Evolutionary conservation across 2,329 filamentous ascomycete genomes (phyloP), one percentile per base, ranked within the genome.

Genomic region (Penicillium sp.): DNA sequence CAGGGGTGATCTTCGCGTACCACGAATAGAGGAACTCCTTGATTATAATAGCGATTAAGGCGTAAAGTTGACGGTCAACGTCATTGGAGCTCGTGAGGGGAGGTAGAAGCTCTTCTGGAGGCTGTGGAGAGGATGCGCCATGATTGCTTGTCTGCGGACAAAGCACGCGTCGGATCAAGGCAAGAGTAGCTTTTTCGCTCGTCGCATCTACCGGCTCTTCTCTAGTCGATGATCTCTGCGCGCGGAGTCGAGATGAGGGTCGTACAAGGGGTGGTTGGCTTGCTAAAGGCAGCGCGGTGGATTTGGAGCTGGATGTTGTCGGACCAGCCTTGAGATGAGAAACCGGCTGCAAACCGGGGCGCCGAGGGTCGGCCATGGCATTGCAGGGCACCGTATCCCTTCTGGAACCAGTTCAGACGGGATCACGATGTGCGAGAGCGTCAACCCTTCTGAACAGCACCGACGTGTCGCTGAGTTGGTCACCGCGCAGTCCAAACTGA

Each of bases 41-140:
- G 63, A 97, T 80, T 55, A 97, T 85, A 52, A 97, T 88, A 46
- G 94, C 89, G 54, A 99, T 86, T 54, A 97, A 83, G 23, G 90
- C 93, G 69, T 97, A 99, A 4, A 99, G 82, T 74, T 99, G 89
- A 50, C 95, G 77, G 71, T 99, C 94, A 53, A 97, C 85, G 62
- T 95, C 91, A 71, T 96, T 96, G 45, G 91, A 91, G 76, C 91
- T 96, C 42, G 93, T 97, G 66, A 99, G 80, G 32, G 92, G 91
- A 52, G 93, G 94, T 39, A 99, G 78, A 36, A 96, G 78, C 62
- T 92, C 88, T 54, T 95, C 86, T 61, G 96, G 86, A 42, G 90
- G 83, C 64, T 78, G 78, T 37, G 81, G 82, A 62, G 74, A 87
- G 78, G 73, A 75, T 52, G 76, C 73, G 33, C 75, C 75, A 53